Evolutionary conservation across 768 basidiomycete genomes (phyloP), one percentile per base, ranked within the genome.

Genomic region (Lactifluus pinguis): DNA sequence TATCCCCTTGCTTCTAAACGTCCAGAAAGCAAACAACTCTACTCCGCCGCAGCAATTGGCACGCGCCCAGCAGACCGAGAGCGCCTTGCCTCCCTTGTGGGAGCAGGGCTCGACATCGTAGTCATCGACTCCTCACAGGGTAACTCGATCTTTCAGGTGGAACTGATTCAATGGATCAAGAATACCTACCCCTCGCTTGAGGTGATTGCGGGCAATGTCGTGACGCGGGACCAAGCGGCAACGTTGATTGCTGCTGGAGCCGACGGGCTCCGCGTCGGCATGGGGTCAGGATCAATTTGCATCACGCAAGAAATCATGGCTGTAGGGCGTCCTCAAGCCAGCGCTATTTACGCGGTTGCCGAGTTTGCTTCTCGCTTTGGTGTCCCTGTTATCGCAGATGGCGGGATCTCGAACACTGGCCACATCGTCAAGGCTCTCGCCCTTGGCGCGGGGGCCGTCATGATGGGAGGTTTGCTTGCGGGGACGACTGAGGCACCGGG

Each of bases 291-390:
- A 9, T 95, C 92, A 6, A 99, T 99, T 70, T 99, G 97, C 72
- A 99, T 99, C 75, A 99, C 97, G 6, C 97, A 99, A 74, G 97
- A 98, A 71, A 89, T 99, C 68, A 98, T 98, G 91, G 97, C 97
- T 10, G 95, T 98, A 54, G 97, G 97, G 14, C 84, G 97, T 15
- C 97, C 95, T 1, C 97, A 99, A 73, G 97, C 95, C 2, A 94
- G 94, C 0, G 95, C 95, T n/a, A 93, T 98, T n/a, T 90, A 89
- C 70, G 85, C 90, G 47, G 95, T 98, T 13, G 83, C 95, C 30
- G 94, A 99, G 75, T 98, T 99, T 69, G 84, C 95, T 11, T 80
- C 71, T 75, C 85, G 87, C 69, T 98, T 99, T 72, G 97, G 95
- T 32, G 86, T 99, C 0, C 97, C 97, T 2, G 92, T 97, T 67